Percentiles rank a stretch among this genome's conserved stretches.
phyloP scores from a whole-genome alignment of 2,329 filamentous ascomycete genomes.

The Neoarthrinium moseri region DNA sequence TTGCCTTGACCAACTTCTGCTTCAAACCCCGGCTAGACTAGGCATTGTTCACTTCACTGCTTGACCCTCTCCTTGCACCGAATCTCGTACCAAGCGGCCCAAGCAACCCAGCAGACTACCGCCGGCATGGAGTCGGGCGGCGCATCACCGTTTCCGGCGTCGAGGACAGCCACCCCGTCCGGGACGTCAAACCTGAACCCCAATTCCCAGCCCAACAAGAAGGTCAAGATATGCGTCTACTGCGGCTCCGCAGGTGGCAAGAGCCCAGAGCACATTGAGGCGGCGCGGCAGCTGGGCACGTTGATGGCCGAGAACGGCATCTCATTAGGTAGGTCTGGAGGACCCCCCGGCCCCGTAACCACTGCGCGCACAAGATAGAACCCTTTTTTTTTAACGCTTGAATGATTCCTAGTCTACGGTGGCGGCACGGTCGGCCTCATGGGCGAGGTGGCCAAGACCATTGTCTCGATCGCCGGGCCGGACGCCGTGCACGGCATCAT shows the following conservation, averaged over 20 bases:
- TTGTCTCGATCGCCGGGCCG: conserved; percentile 80
- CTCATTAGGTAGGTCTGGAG: conserved; percentile 57
- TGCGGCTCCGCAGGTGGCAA: conserved; percentile 80
- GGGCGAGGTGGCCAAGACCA: conserved; percentile 86
- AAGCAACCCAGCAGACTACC: too few relatives aligned
- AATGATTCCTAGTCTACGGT: conserved; percentile 68
- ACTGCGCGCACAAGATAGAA: neutral
- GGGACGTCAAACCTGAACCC: conserved; percentile 20
- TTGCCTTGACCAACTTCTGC: too few relatives aligned
- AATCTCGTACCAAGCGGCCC: too few relatives aligned
- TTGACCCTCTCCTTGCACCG: too few relatives aligned
- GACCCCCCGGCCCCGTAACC: neutral
- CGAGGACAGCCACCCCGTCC: conserved; percentile 28
- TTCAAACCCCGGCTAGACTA: too few relatives aligned
- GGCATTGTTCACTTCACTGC: too few relatives aligned
- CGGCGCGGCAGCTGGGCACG: conserved; percentile 72
- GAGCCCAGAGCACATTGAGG: conserved; percentile 71
- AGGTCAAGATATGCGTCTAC: conserved; percentile 84
- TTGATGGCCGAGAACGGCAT: conserved; percentile 76
- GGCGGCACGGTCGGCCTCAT: conserved; percentile 93
- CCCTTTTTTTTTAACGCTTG: neutral
- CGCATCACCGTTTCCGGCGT: conserved; percentile 31
- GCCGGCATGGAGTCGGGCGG: conserved; percentile 38
- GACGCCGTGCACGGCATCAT: conserved; percentile 89
- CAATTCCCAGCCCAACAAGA: conserved; percentile 34